Percentiles rank a stretch among this genome's conserved stretches.
These are phyloP conservation scores for thale cress (Arabidopsis thaliana) DNA, from an alignment of 345 rosid species.

Conservation along the genomic window TAIR10.1 NC_003070.9:24596501-24597000, in stretches of 20 bases:
- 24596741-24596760: slow-evolving; percentile 75
- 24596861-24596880: background rate
- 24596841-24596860: background rate
- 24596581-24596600: background rate
- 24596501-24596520: slow-evolving; percentile 83
- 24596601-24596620: background rate
- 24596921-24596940: slow-evolving; percentile 76
- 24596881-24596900: background rate
- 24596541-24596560: slow-evolving; percentile 79
- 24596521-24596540: slow-evolving; percentile 79
- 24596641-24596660: slow-evolving; percentile 75
- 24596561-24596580: background rate
- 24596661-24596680: slow-evolving; percentile 88
- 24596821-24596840: background rate
- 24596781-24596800: slow-evolving; percentile 69
- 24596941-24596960: slow-evolving; percentile 59
- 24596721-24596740: slow-evolving; percentile 61
- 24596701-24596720: slow-evolving; percentile 85
- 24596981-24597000: slow-evolving; percentile 64
- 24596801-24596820: slow-evolving; percentile 13
- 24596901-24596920: slow-evolving; percentile 67
- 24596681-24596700: slow-evolving; percentile 89
- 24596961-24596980: slow-evolving; percentile 32
- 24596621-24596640: slow-evolving; percentile 45
- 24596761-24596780: slow-evolving; percentile 85